These are phyloP conservation scores for Capsicum rhomboideum DNA, from an alignment of 257 asterid species.

Conservation along the genomic window DNA sequence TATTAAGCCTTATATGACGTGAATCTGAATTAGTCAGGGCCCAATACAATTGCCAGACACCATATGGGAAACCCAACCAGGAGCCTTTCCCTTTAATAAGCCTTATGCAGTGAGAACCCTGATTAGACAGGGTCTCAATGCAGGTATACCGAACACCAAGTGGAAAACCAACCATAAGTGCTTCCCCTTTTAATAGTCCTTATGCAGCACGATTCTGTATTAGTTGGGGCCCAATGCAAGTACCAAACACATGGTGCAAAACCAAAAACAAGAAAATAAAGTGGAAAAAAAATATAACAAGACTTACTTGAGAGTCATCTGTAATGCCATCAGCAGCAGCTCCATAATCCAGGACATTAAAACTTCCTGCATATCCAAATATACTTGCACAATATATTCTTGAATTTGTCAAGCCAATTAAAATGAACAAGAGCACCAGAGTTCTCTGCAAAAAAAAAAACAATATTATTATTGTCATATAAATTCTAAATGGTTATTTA, in stretches of 20 bases:
- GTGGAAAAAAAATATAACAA: not conserved
- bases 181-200: no score
- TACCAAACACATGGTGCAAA: no score
- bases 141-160: no score
- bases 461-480: not conserved
- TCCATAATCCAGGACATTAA: slow-evolving; percentile 46
- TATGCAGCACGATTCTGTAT: no score
- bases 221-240: no score
- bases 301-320: slow-evolving; percentile 46
- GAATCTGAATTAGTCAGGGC: not conserved
- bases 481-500: not conserved
- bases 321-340: slow-evolving; percentile 30
- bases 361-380: slow-evolving; percentile 9
- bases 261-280: no score
- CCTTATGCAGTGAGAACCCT: no score
- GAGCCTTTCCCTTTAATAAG: no score
- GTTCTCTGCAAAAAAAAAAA: slow-evolving; percentile 15
- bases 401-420: slow-evolving; percentile 18
- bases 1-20: not conserved
- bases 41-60: no score
- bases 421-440: slow-evolving; percentile 11
- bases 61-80: no score
- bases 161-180: not conserved
- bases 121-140: no score
- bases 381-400: not conserved